Percentiles rank a stretch among this genome's conserved stretches.
These are phyloP conservation scores for Aspergillus brasiliensis DNA, from an alignment of 2,329 filamentous ascomycete species.

Conservation along the genomic window DNA sequence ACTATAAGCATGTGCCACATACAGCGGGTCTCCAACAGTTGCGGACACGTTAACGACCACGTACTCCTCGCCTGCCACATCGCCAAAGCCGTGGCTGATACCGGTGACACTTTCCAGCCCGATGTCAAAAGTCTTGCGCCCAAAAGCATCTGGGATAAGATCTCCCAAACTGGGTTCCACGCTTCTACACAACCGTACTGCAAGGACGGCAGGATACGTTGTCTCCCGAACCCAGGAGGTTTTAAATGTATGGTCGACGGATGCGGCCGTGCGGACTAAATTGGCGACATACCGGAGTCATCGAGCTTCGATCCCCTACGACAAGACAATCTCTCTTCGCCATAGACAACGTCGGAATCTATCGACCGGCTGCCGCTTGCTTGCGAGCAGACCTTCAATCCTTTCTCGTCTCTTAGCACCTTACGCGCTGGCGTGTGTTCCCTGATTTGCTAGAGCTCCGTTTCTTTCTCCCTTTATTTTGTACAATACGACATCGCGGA, in stretches of 20 bases:
- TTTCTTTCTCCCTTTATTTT: constrained; percentile 7
- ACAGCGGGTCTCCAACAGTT: constrained; percentile 24
- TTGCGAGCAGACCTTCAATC: too few relatives aligned
- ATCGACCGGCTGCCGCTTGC: too few relatives aligned
- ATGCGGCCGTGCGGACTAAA: constrained; percentile 17
- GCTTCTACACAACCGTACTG: constrained; percentile 23
- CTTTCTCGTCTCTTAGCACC: too few relatives aligned
- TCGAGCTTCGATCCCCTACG: not conserved
- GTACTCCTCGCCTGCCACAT: constrained; percentile 20
- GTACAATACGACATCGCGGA: not conserved
- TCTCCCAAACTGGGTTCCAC: constrained; percentile 14
- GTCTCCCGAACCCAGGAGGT: constrained; percentile 10
- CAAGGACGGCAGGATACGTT: constrained; percentile 5
- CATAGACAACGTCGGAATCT: too few relatives aligned
- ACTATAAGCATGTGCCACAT: constrained; percentile 21
- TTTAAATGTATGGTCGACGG: constrained; percentile 25
- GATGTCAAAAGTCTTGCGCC: not conserved
- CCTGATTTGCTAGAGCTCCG: not conserved
- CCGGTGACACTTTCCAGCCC: not conserved
- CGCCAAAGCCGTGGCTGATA: constrained; percentile 13
- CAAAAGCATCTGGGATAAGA: not conserved
- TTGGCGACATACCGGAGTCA: not conserved
- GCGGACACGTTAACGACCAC: constrained; percentile 28
- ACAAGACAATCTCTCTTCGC: too few relatives aligned
- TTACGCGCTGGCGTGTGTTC: too few relatives aligned